Evolutionary conservation across 2,329 filamentous ascomycete genomes (phyloP).

Genomic region (Pseudocercospora cruenta): DNA sequence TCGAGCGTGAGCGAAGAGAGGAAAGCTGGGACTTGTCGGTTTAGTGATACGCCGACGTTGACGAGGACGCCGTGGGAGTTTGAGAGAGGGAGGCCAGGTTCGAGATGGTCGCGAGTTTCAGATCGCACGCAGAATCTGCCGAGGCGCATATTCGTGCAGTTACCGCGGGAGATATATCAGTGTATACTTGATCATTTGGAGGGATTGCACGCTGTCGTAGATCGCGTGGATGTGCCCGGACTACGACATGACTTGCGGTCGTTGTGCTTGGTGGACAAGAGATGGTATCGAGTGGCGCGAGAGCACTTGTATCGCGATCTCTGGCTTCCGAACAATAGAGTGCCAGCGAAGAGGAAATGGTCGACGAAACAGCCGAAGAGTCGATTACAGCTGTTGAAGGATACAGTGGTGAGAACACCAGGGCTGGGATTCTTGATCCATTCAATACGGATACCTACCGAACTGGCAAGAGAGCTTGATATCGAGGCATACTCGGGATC

Average conservation of each 20-base stretch:
- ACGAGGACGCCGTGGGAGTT: conserved; percentile 46
- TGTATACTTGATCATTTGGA: conserved; percentile 58
- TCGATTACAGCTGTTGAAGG: conserved; percentile 57
- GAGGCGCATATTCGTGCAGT: conserved; percentile 46
- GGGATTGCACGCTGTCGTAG: conserved; percentile 43
- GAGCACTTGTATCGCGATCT: conserved; percentile 51
- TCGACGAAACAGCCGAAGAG: conserved; percentile 44
- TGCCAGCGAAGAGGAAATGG: conserved; percentile 49
- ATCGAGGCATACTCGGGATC: conserved; percentile 37
- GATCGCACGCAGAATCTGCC: conserved; percentile 30
- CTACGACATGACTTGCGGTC: conserved; percentile 59
- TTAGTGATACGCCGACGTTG: conserved; percentile 23
- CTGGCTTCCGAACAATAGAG: conserved; percentile 38
- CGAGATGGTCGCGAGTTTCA: conserved; percentile 24
- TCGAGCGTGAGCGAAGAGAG: conserved; percentile 9
- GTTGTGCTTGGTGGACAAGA: conserved; percentile 57
- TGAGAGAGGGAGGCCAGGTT: conserved; percentile 31
- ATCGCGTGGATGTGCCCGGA: conserved; percentile 54
- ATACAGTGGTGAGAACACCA: conserved; percentile 57
- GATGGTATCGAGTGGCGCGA: conserved; percentile 59
- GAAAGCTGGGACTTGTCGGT: conserved; percentile 19
- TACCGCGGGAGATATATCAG: conserved; percentile 60
- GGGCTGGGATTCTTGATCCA: conserved; percentile 56
- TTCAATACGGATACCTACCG: conserved; percentile 57
- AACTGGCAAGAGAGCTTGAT: conserved; percentile 46